These are phyloP conservation scores for Phaeolepiota aurea DNA, from an alignment of 768 basidiomycete genomes.

Conservation along the genomic window DNA sequence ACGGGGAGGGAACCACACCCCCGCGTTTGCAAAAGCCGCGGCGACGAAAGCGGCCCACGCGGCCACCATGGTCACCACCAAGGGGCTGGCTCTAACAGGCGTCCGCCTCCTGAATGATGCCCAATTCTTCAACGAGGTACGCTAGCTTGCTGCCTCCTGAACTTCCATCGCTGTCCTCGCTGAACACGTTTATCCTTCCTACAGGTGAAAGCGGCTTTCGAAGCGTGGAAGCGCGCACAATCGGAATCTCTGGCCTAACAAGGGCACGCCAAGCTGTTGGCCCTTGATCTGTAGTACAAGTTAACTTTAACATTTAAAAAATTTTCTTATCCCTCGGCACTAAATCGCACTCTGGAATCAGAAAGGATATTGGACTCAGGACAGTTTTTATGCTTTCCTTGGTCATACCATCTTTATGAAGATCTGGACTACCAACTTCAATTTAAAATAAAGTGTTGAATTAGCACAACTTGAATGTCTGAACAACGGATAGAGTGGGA, in stretches of 20 bases:
- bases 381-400: too few relatives aligned
- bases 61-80: slow-evolving; percentile 45
- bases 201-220: slow-evolving; percentile 17
- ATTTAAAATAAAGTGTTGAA: too few relatives aligned
- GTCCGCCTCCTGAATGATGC: slow-evolving; percentile 52
- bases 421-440: too few relatives aligned
- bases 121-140: slow-evolving; percentile 48
- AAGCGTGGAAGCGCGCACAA: slow-evolving; percentile 5
- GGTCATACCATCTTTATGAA: too few relatives aligned
- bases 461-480: too few relatives aligned
- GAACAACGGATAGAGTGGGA: too few relatives aligned
- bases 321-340: too few relatives aligned
- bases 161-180: background rate
- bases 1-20: slow-evolving; percentile 71
- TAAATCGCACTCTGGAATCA: too few relatives aligned
- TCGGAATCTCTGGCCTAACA: background rate
- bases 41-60: slow-evolving; percentile 54
- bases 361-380: too few relatives aligned
- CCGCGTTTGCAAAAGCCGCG: slow-evolving; percentile 55
- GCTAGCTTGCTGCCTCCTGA: slow-evolving; percentile 4
- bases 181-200: background rate
- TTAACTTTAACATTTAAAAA: too few relatives aligned
- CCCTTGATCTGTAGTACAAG: too few relatives aligned
- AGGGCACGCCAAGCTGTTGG: too few relatives aligned
- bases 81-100: slow-evolving; percentile 55